Evolutionary conservation across 2,329 filamentous ascomycete genomes (phyloP), one percentile per base, ranked within the genome.

Genomic region (Myriosclerotinia scirpicola): DNA sequence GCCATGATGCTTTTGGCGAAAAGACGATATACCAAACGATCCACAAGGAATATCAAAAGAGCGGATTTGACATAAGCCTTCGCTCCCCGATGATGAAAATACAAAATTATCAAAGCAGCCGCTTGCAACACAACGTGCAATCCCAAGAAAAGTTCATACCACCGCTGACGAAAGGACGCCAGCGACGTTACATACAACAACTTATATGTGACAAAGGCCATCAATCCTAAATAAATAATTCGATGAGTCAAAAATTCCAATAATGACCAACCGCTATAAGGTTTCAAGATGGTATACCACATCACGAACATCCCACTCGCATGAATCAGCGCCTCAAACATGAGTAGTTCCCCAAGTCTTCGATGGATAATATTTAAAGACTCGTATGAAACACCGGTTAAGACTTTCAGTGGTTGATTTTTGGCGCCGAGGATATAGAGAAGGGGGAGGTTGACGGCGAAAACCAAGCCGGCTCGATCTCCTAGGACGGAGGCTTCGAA

Each of bases 381-480:
- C 75, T 90, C 87, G 72, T 90, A 90, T 0, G 86, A 89, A 69
- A 83, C 82, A 5, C 87, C 86, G 0, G 87, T 89, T 22, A 90
- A 77, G 2, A 80, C 71, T 67, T 84, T 84, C 44, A 90, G 73
- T 0, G 87, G 87, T 69, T 89, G 87, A 67, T 87, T 90, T 75
- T 90, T 90, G 42, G 88, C 87, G 2, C 85, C 83, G 4, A 90
- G 79, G 5, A 90, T 78, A 74, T 90, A 90, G 3, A 90, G 79
- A 50, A 83, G 75, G 4, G 82, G 82, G 1, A 85, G 75, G 66
- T 84, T 84, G 14, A 80, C 78, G 20, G 79, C 79, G 70, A 84
- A 83, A 3, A 76, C 69, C 15, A 76, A 54, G 22, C 72, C 75
- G 48, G 70, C 69, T 64, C 76, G 70, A 52, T 75, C 75, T 5